phyloP scores from a whole-genome alignment of 768 basidiomycete species.

The Candolleomyces eurysporus region DNA sequence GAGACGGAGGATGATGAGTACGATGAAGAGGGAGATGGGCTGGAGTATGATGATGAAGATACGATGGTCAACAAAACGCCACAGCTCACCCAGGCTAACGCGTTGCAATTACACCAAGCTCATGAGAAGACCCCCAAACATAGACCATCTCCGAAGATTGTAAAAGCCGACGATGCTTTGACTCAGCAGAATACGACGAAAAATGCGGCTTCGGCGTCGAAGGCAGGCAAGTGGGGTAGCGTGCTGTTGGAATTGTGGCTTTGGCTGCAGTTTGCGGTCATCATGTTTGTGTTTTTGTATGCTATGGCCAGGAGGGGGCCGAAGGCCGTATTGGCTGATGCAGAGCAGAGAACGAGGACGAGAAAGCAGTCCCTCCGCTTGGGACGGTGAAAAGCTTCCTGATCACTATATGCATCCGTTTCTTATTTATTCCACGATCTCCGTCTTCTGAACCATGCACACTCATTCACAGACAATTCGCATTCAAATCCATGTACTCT shows the following conservation, averaged over 20 bases:
- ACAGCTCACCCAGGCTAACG: conserved; percentile 8
- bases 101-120: conserved; percentile 13
- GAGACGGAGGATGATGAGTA: conserved; percentile 10
- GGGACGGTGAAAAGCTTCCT: neutral
- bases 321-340: conserved; percentile 58
- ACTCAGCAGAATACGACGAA: neutral
- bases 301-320: conserved; percentile 79
- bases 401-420: too few relatives aligned
- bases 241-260: conserved; percentile 76
- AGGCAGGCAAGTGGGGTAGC: conserved; percentile 21
- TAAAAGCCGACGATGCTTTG: neutral
- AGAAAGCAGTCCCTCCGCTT: conserved; percentile 13
- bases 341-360: conserved; percentile 25
- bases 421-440: too few relatives aligned
- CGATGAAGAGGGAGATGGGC: conserved; percentile 1
- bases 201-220: conserved; percentile 15
- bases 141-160: neutral
- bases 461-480: too few relatives aligned
- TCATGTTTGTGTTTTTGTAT: conserved; percentile 76
- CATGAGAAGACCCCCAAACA: neutral
- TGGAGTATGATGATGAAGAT: conserved; percentile 8
- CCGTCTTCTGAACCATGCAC: too few relatives aligned
- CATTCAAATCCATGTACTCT: too few relatives aligned
- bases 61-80: conserved; percentile 3
- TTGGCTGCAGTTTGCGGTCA: conserved; percentile 77